Percentiles rank a stretch among this genome's conserved stretches.
phyloP scores from a whole-genome alignment of 2,329 filamentous ascomycete species.

The Trichoderma hamatum region DNA sequence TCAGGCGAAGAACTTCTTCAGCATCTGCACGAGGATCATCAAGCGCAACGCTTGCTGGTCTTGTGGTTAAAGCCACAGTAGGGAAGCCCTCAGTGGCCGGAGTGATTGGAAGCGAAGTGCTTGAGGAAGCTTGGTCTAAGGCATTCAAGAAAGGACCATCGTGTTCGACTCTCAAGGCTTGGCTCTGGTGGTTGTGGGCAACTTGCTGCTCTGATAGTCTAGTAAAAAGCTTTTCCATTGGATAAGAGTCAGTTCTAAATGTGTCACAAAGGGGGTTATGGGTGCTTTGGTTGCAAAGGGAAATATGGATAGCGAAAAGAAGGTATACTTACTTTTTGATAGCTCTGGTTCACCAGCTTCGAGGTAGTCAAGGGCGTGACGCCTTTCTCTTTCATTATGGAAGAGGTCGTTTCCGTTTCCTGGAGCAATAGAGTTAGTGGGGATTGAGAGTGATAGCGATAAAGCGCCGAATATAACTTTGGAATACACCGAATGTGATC shows the following conservation, averaged over 20 bases:
- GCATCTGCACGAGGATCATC: constrained; percentile 47
- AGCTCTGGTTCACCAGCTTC: constrained; percentile 59
- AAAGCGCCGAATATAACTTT: neutral
- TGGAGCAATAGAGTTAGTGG: neutral
- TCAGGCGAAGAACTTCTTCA: constrained; percentile 68
- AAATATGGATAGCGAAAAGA: constrained; percentile 25
- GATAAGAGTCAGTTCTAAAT: constrained; percentile 46
- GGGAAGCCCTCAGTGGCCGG: constrained; percentile 60
- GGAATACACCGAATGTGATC: neutral
- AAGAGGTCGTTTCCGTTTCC: neutral
- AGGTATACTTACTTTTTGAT: constrained; percentile 51
- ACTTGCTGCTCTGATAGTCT: constrained; percentile 73
- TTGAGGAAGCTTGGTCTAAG: constrained; percentile 55
- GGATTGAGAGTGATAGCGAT: neutral
- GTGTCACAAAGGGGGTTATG: constrained; percentile 52
- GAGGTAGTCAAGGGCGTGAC: constrained; percentile 54
- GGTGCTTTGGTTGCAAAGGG: constrained; percentile 33
- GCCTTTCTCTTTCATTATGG: constrained; percentile 44
- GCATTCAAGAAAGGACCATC: constrained; percentile 40
- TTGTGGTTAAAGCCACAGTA: constrained; percentile 52
- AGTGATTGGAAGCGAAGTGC: constrained; percentile 64
- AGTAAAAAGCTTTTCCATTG: constrained; percentile 73
- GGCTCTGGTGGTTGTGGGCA: constrained; percentile 61
- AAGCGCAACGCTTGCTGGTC: constrained; percentile 55
- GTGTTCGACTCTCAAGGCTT: constrained; percentile 52